These are phyloP conservation scores for Penicillium sp. DNA, from an alignment of 2,329 filamentous ascomycete species.

Conservation along the genomic window DNA sequence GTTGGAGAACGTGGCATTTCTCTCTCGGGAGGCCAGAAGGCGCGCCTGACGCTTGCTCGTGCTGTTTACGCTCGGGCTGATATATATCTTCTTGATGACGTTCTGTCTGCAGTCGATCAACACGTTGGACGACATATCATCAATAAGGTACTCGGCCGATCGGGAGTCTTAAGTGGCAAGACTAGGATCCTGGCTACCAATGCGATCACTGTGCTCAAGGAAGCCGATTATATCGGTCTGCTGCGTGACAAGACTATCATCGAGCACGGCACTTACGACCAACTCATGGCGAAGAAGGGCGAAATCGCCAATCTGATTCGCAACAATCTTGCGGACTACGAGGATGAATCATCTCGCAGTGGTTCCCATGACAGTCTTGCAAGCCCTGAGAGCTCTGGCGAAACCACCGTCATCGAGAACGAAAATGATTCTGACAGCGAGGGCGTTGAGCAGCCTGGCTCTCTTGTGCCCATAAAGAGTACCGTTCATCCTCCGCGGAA, in stretches of 20 bases:
- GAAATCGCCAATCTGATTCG: slow-evolving; percentile 79
- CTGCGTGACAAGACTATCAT: slow-evolving; percentile 75
- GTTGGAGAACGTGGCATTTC: slow-evolving; percentile 97
- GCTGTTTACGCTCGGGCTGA: slow-evolving; percentile 97
- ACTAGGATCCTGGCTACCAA: slow-evolving; percentile 93
- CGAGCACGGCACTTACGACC: slow-evolving; percentile 83
- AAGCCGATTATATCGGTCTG: slow-evolving; percentile 83
- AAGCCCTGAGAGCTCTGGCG: slow-evolving; percentile 63
- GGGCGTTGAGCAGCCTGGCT: slow-evolving; percentile 65
- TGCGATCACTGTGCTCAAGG: slow-evolving; percentile 80
- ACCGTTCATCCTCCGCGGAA: slow-evolving; percentile 52
- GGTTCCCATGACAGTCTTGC: slow-evolving; percentile 57
- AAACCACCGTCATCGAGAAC: slow-evolving; percentile 48
- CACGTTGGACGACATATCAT: slow-evolving; percentile 94
- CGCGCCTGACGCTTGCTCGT: slow-evolving; percentile 81
- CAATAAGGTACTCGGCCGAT: slow-evolving; percentile 81
- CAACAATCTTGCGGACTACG: slow-evolving; percentile 53
- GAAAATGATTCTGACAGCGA: slow-evolving; percentile 52
- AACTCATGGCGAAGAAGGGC: slow-evolving; percentile 90
- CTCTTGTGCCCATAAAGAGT: slow-evolving; percentile 67
- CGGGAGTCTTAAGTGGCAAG: slow-evolving; percentile 75
- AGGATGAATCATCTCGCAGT: slow-evolving; percentile 46
- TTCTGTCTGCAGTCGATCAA: slow-evolving; percentile 94
- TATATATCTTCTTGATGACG: slow-evolving; percentile 89
- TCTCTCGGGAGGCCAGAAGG: slow-evolving; percentile 91